phyloP scores from a whole-genome alignment of 2,329 filamentous ascomycete genomes.

The Botrytis galanthina region DNA sequence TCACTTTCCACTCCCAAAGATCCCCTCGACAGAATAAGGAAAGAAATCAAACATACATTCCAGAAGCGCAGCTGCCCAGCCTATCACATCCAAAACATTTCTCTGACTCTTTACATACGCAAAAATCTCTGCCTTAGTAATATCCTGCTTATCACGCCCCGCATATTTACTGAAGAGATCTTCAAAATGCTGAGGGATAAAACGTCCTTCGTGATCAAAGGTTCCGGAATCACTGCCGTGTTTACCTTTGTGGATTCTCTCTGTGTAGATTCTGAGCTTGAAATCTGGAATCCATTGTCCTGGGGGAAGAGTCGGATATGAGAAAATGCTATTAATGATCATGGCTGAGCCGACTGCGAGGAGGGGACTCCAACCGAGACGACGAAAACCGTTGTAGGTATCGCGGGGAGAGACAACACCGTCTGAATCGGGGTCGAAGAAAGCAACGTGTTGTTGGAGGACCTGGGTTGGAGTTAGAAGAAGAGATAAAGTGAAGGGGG shows the following conservation, averaged over 20 bases:
- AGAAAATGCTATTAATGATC: slow-evolving; percentile 50
- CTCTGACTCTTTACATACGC: slow-evolving; percentile 44
- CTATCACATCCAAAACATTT: slow-evolving; percentile 45
- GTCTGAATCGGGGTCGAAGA: slow-evolving; percentile 52
- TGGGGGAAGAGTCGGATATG: slow-evolving; percentile 45
- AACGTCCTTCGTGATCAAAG: slow-evolving; percentile 50
- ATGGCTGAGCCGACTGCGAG: slow-evolving; percentile 45
- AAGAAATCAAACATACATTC: slow-evolving; percentile 37
- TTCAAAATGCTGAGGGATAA: slow-evolving; percentile 50
- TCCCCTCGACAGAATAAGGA: no score
- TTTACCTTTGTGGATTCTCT: slow-evolving; percentile 40
- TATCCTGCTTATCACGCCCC: slow-evolving; percentile 39
- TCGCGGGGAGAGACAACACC: slow-evolving; percentile 53
- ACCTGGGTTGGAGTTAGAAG: slow-evolving; percentile 36
- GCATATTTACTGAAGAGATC: slow-evolving; percentile 51
- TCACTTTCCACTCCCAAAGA: not conserved
- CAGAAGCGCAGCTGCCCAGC: slow-evolving; percentile 36
- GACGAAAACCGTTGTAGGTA: slow-evolving; percentile 48
- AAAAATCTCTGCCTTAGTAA: slow-evolving; percentile 42
- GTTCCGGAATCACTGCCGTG: slow-evolving; percentile 48
- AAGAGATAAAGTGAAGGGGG: not conserved
- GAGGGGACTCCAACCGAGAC: slow-evolving; percentile 46
- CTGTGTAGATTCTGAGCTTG: slow-evolving; percentile 41
- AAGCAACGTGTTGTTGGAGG: slow-evolving; percentile 52
- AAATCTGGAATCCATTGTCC: slow-evolving; percentile 42